Evolutionary conservation across 2,329 filamentous ascomycete genomes (phyloP).

Genomic region (Sporothrix inflata): DNA sequence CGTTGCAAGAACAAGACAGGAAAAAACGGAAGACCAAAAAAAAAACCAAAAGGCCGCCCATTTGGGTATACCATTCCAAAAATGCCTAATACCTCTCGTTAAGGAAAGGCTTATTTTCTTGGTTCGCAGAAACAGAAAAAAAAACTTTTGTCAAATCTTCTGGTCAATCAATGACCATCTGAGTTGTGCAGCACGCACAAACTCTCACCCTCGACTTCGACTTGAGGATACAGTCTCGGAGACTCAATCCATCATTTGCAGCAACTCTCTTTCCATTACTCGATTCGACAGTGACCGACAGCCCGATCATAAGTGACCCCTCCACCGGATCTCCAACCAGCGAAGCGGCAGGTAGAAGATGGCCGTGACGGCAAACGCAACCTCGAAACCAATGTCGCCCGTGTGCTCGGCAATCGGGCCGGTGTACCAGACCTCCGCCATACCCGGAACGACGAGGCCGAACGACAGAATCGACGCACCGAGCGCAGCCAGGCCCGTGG

Average conservation of each 20-base stretch:
- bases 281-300: neutral
- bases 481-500: conserved; percentile 53
- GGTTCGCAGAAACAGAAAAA: neutral
- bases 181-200: neutral
- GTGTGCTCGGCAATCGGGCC: conserved; percentile 63
- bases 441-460: conserved; percentile 60
- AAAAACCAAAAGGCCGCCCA: neutral
- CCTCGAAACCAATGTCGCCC: conserved; percentile 68
- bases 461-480: conserved; percentile 51
- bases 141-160: neutral
- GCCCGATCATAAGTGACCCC: conserved; percentile 39
- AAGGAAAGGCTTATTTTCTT: neutral
- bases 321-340: conserved; percentile 46
- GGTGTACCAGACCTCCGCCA: conserved; percentile 64
- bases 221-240: neutral
- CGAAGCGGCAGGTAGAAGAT: conserved; percentile 54
- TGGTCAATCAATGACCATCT: neutral
- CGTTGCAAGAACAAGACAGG: neutral
- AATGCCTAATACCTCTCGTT: neutral
- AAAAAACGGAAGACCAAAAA: neutral
- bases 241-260: neutral
- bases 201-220: neutral
- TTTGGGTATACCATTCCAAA: neutral
- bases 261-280: neutral
- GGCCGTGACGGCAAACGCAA: conserved; percentile 58